Evolutionary conservation across 352 stramenopile genomes (phyloP), one percentile per base, ranked within the genome.

Genomic region (Phytophthora constricta): DNA sequence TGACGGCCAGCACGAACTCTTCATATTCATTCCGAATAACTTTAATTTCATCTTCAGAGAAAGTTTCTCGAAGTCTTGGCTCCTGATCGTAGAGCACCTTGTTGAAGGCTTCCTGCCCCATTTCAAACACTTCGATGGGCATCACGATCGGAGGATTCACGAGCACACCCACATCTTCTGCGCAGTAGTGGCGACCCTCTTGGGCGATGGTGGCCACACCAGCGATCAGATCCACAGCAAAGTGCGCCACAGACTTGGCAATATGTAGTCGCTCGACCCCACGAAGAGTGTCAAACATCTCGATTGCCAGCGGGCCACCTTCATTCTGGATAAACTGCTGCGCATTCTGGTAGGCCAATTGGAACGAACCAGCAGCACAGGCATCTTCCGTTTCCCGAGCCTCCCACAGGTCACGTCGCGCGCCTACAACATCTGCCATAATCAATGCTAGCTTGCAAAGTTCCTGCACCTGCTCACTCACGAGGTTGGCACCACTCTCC

Each of bases 281-380:
- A 20, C 65, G 64, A 19, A 90, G 65, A 3, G 55, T 72, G 42
- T 87, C 81, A 42, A 90, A 85, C 74, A 85, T 81, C 42, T 89
- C 78, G 52, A 80, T 77, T 23, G 76, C 79, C 49, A 90, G 16
- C 10, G 71, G 62, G 0, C 81, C 81, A 20, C 81, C 76, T 43
- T 90, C 81, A 41, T 80, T 85, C 54, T 87, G 74, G 34, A 90
- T 86, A 51, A 90, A 87, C 53, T 86, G 77, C 65, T 90, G 76
- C 8, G 75, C 72, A 56, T 82, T 85, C 42, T 79, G 74, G 58
- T 73, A 80, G 8, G 80, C 75, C 16, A 89, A 68, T 53, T 84
- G 53, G 63, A 86, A 84, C 11, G 80, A 84, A 2, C 78, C 80
- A 13, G 74, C 64, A 11, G 65, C 62, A 41, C 68, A 85, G 13